Conservation (phyloP, 2,329 filamentous ascomycete genomes). For the Dactylonectria estremocensis region DNA sequence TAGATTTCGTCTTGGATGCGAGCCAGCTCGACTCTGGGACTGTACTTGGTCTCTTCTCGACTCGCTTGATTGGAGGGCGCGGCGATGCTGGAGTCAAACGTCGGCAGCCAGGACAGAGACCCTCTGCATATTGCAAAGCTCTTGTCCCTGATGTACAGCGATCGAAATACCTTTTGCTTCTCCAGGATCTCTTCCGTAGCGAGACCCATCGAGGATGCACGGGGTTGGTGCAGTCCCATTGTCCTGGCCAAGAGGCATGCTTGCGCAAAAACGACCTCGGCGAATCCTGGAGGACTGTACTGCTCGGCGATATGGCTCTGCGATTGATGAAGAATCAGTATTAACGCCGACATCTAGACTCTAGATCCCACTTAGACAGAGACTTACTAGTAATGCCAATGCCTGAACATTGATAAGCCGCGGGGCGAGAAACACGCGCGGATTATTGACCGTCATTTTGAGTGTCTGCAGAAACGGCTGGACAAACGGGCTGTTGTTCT, state of each 20-base stretch:
- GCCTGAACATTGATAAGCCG: slow-evolving; percentile 47
- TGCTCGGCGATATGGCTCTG: slow-evolving; percentile 48
- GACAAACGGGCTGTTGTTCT: slow-evolving; percentile 44
- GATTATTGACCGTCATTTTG: slow-evolving; percentile 47
- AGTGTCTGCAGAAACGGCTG: slow-evolving; percentile 46
- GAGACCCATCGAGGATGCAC: slow-evolving; percentile 23
- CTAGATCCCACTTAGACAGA: too few relatives aligned
- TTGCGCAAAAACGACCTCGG: slow-evolving; percentile 46
- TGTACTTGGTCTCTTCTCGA: slow-evolving; percentile 24
- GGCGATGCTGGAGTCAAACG: slow-evolving; percentile 34
- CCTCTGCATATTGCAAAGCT: slow-evolving; percentile 43
- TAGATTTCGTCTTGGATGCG: slow-evolving; percentile 46
- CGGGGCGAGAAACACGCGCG: slow-evolving; percentile 45
- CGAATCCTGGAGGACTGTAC: slow-evolving; percentile 43
- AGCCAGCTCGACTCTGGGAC: slow-evolving; percentile 42
- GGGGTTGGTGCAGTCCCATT: slow-evolving; percentile 46
- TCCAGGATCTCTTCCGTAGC: slow-evolving; percentile 36
- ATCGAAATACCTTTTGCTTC: slow-evolving; percentile 43
- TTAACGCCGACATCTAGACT: too few relatives aligned
- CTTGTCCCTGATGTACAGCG: slow-evolving; percentile 46
- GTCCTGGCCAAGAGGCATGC: slow-evolving; percentile 46
- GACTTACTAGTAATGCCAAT: slow-evolving; percentile 44
- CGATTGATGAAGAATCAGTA: background rate
- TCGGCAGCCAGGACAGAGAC: slow-evolving; percentile 39
- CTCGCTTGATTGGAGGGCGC: slow-evolving; percentile 1